Evolutionary conservation across 1,139 yeast genomes (phyloP), one percentile per base, ranked within the genome.

Genomic region (Yamadazyma mexicana): DNA sequence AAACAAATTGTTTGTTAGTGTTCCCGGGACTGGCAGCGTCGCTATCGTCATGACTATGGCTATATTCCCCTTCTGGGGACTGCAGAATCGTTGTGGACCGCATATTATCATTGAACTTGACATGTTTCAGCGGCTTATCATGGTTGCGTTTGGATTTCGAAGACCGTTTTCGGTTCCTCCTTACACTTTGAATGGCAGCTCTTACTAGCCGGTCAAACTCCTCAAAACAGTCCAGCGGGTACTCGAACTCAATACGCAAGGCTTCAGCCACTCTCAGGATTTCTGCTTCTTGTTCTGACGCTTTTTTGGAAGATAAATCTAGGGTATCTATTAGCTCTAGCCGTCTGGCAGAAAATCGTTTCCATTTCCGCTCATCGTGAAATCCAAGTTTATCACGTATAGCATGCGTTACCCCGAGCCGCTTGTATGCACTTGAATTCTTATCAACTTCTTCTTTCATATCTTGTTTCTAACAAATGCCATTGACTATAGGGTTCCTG

Each of bases 201-300:
- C 96, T 69, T 0, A 92, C 97, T 33, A 92, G 73, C 58, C 84
- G 85, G 59, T 89, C 96, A 58, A 92, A 91, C 50, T 91, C 98
- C 1, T 69, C 64, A 28, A 80, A 64, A 22, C 77, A 69, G 3
- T 75, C 76, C 7, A 62, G 64, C 1, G 82, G 77, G 56, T 83
- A 91, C 12, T 80, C 78, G 54, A 87, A 92, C 63, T 92, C 98
- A 2, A 69, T 65, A 49, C 95, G 67, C 38, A 92, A 66, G 6
- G 81, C 74, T 42, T 79, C 78, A 0, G 98, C 96, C 27, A 94
- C 94, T 38, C 77, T 73, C 38, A 73, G 70, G 36, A 92, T 88
- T 50, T 85, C 83, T 24, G 75, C 79, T 50, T 91, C 97, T 59
- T 92, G 98, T 58, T 92, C 98, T 41, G 91, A 80, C 1, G 98